Conservation (phyloP, 371 early-diverging fungal genomes). For the Mortierella sp. region DNA sequence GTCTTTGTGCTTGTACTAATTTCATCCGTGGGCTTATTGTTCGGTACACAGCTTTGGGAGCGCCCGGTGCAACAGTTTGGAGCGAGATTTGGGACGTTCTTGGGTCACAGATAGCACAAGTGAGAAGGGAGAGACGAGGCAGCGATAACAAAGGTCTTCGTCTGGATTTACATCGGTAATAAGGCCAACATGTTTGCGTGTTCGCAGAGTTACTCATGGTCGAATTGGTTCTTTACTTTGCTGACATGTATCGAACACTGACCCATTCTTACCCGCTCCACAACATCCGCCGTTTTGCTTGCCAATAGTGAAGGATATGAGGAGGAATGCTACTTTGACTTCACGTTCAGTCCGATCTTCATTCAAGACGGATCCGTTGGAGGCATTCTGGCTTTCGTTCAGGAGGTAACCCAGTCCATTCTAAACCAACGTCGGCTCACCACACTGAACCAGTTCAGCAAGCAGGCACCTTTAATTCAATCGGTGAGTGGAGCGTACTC, state of each 20-base stretch:
- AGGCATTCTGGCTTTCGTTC: constrained; percentile 28
- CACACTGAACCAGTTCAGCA: constrained; percentile 46
- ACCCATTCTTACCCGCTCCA: neutral
- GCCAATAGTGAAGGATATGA: constrained; percentile 38
- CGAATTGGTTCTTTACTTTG: too few species aligned
- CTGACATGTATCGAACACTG: neutral
- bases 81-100: constrained; percentile 40
- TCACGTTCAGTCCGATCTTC: constrained; percentile 44
- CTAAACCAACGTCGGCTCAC: constrained; percentile 39
- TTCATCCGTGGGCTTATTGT: neutral
- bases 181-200: neutral
- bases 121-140: constrained; percentile 22
- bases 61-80: constrained; percentile 32
- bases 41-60: constrained; percentile 22
- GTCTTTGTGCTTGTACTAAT: neutral
- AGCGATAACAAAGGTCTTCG: constrained; percentile 34
- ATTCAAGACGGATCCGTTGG: constrained; percentile 28
- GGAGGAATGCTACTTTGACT: constrained; percentile 50
- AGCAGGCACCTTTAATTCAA: constrained; percentile 36
- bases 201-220: neutral
- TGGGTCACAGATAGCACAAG: constrained; percentile 19
- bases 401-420: constrained; percentile 39
- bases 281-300: neutral
- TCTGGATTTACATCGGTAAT: constrained; percentile 37
- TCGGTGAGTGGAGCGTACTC: constrained; percentile 34